These are phyloP conservation scores for Exophiala mesophila DNA, from an alignment of 2,329 filamentous ascomycete species.

Conservation along the genomic window DNA sequence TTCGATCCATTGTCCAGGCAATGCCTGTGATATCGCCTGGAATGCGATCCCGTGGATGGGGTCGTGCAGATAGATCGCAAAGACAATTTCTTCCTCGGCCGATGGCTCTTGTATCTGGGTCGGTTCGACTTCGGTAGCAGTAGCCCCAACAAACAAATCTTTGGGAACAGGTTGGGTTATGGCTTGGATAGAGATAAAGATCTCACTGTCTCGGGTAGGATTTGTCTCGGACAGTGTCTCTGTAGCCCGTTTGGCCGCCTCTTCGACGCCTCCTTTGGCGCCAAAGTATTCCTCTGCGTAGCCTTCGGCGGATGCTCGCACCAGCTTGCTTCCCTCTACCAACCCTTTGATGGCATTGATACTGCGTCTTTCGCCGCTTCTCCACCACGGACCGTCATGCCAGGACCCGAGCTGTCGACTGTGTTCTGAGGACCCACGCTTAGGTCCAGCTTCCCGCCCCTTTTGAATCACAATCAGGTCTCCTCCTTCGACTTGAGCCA, in stretches of 20 bases:
- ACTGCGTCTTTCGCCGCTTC: conserved; percentile 62
- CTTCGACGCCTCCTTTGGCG: conserved; percentile 69
- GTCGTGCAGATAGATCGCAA: conserved; percentile 75
- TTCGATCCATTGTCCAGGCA: conserved; percentile 79
- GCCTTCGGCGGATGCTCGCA: conserved; percentile 79
- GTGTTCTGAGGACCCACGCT: conserved; percentile 56
- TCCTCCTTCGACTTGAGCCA: conserved; percentile 98
- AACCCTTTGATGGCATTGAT: conserved; percentile 75
- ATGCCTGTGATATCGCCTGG: conserved; percentile 71
- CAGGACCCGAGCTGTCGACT: conserved; percentile 61
- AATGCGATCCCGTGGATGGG: conserved; percentile 89
- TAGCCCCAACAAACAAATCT: conserved; percentile 62
- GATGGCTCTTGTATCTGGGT: conserved; percentile 25
- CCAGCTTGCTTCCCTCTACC: conserved; percentile 84
- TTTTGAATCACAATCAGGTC: conserved; percentile 92
- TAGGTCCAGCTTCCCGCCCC: conserved; percentile 74
- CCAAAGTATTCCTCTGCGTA: conserved; percentile 84
- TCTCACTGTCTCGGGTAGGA: conserved; percentile 84
- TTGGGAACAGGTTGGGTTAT: conserved; percentile 59
- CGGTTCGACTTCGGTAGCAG: conserved; percentile 34
- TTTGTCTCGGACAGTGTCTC: conserved; percentile 77
- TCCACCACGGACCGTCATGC: conserved; percentile 97
- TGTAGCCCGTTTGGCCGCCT: conserved; percentile 72
- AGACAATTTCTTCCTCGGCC: conserved; percentile 53
- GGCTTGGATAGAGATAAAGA: conserved; percentile 93